Base-by-base conservation (phyloP, 805 yeast species). In the Candida ulmi region DNA sequence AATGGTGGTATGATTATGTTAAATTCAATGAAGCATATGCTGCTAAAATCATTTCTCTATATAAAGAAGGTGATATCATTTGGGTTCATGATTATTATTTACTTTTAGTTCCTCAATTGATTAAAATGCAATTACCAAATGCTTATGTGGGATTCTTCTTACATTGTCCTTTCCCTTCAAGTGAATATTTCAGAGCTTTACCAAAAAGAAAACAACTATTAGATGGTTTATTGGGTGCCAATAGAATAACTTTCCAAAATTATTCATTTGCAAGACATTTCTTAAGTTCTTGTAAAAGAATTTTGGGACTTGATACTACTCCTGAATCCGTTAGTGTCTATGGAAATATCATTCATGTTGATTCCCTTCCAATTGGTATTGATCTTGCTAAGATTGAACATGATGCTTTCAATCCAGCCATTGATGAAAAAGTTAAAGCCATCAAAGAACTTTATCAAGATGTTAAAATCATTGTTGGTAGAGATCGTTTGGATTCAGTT, bases 71-170 rank as follows among this genome's bases (percentile, higher is more conserved):
- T 80, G 96, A 91, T 57, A 68, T 78, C 30, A 72, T 91, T 43
- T 93, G 98, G 98, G 71, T 91, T 38, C 95, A 91, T 59, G 99
- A 91, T 61, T 91, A 91, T 58, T 98, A 93, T 62, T 68, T 91
- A 44, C 70, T 93, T 65, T 65, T 91, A 32, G 87, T 90, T 2
- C 97, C 98, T 0, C 72, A 71, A 39, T 81, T 91, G 91, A 73
- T 91, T 4, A 73, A 96, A 44, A 70, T 78, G 42, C 63, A 71
- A 46, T 58, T 88, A 17, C 96, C 97, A 5, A 60, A 77, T 41
- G 97, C 95, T 2, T 78, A 83, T 46, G 88, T 93, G 50, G 97
- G 96, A 0, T 84, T 90, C 51, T 93, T 88, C 61, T 67, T 93
- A 41, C 99, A 93, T 55, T 86, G 91, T 12, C 84, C 98, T 1